Evolutionary conservation across 2,329 filamentous ascomycete genomes (phyloP), one percentile per base, ranked within the genome.

Genomic region (Cryoendolithus antarcticus): DNA sequence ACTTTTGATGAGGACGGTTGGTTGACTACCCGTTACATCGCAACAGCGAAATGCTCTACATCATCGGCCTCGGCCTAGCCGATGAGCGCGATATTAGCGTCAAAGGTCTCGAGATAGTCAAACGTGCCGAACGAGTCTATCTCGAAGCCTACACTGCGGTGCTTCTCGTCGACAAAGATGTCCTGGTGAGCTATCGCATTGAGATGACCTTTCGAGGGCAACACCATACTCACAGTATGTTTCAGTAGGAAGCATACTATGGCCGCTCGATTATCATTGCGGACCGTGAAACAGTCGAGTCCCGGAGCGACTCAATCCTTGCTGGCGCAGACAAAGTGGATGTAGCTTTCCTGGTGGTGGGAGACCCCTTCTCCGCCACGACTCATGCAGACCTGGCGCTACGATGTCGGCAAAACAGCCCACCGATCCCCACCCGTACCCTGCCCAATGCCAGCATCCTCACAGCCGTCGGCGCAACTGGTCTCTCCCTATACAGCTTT

Each of bases 131-230:
- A 38, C 73, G 89, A 37, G 89, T 98, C 46, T 98, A 98, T 58
- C 80, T 98, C 13, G 91, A 98, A 65, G 86, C 91, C 15, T 98
- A 98, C 67, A 98, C 91, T 12, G 91, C 86, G 56, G 88, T 98
- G 54, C 74, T 98, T 30, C 78, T 96, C 32, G 88, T 96, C 21
- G 82, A 93, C 55, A 85, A 91, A 62, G 70, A 72, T 47, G 74
- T 71, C 60, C 62, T 82, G 63, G 77, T 81, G 66, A 49, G 53
- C 38, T n/a, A n/a, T n/a, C n/a, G n/a, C n/a, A n/a, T n/a, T n/a
- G n/a, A n/a, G n/a, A n/a, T n/a, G n/a, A n/a, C n/a, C n/a, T n/a
- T n/a, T n/a, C n/a, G n/a, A n/a, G n/a, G n/a, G n/a, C n/a, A n/a
- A n/a, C n/a, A n/a, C n/a, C n/a, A n/a, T n/a, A n/a, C 38, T 40